Base-by-base conservation (phyloP, 73 alveolate species). In the Stentor roeselii region DNA sequence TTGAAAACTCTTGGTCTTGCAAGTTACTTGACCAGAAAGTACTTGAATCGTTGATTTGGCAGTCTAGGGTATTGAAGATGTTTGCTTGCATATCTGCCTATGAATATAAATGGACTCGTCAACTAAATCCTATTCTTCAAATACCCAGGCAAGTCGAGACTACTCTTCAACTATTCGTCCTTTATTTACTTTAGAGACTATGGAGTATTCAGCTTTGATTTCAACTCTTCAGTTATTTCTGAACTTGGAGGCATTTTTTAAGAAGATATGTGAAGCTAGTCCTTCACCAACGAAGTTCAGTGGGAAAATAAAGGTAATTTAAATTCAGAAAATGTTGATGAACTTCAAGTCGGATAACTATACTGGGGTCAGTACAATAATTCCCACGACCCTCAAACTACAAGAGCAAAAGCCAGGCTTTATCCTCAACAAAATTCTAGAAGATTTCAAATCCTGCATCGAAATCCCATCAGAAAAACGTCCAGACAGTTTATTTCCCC, bases 221-320 rank as follows among this genome's bases (percentile, higher is more conserved):
- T 50, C 67, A 21, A 50, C 67, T 50, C 21, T 50, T 11, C 67
- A 50, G 67, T 21, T 50, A 11, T 50, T 50, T 50, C 67, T 50
- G 21, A 21, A 21, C 67, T 50, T 50, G 6, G 67, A 50, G 21
- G 67, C 67, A 50, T 50, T 50, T 50, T 50, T 50, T 50, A 50
- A 50, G 21, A 50, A 50, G 21, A 21, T 50, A 50, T 50, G 67
- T 50, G 67, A 50, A 21, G 21, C 67, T 50, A 11, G 30, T 50
- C 67, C 67, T 50, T 50, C 67, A 11, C 67, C 67, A 11, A 11
- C 67, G 21, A 50, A 50, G 67, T 50, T 50, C 67, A 50, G 67
- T 50, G 67, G 67, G 67, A 50, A 50, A 50, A 50, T 50, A 6
- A 50, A 50, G 67, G 67, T 50, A 50, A 50, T 11, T 50, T 11